Evolutionary conservation across 2,329 filamentous ascomycete genomes (phyloP).

Genomic region (Colletotrichum tamarilloi): DNA sequence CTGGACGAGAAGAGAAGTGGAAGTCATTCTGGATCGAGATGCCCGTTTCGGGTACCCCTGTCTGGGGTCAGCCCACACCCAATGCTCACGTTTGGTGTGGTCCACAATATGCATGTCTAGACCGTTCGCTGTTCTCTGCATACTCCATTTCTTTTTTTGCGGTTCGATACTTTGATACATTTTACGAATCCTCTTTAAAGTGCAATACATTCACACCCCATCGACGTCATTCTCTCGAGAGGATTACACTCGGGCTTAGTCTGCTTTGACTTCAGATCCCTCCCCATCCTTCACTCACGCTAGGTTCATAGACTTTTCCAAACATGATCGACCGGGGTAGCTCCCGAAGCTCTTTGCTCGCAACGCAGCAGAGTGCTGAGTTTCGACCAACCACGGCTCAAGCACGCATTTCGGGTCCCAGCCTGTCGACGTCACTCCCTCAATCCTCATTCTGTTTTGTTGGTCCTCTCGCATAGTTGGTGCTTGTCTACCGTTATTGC

Average conservation of each 20-base stretch:
- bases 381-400: background rate
- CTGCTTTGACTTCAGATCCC: slow-evolving; percentile 11
- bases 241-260: background rate
- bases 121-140: slow-evolving; percentile 19
- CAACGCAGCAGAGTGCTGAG: background rate
- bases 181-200: background rate
- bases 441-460: too few relatives aligned
- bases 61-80: slow-evolving; percentile 23
- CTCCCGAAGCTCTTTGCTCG: background rate
- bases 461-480: background rate
- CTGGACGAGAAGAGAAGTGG: background rate
- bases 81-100: background rate
- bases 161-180: too few relatives aligned
- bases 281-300: too few relatives aligned
- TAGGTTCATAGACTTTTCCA: background rate
- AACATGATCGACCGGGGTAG: background rate
- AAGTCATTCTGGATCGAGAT: slow-evolving; percentile 22
- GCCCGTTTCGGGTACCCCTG: slow-evolving; percentile 29
- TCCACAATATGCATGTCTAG: slow-evolving; percentile 21
- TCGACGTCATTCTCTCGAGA: slow-evolving; percentile 21
- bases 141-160: background rate
- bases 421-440: background rate
- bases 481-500: too few relatives aligned
- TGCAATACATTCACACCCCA: background rate
- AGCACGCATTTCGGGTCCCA: background rate